Base-by-base conservation (phyloP, 2,329 filamentous ascomycete genomes). In the Curvularia spicifera region DNA sequence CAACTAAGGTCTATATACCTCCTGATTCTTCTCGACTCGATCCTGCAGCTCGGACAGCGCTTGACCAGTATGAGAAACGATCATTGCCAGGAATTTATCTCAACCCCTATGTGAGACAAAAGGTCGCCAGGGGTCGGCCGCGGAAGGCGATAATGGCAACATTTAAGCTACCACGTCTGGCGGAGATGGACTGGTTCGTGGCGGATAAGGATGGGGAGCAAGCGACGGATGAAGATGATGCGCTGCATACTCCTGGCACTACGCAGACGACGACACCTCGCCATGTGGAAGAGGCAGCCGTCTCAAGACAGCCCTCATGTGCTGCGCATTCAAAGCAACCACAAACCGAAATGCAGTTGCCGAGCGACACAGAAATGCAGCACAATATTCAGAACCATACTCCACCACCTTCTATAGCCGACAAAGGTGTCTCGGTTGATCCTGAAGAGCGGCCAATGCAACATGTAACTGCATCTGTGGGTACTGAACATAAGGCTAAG, bases 71-170 rank as follows among this genome's bases (percentile, higher is more conserved):
- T n/a, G 58, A 70, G 26, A 62, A 65, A n/a, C 71, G 71, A 28
- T 51, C 65, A 8, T 60, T 64, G 4, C 72, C 78, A 35, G 79
- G 79, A 0, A 52, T 82, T 0, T 81, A 80, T 58, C 68, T 82
- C 51, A 78, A 82, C 56, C 79, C 79, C n/a, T 78, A 77, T 24
- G 78, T 78, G 15, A 79, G 77, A n/a, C 68, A 56, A 45, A 74
- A 64, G 57, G 66, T 66, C 59, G 64, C 40, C 24, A 68, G 71
- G 40, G 81, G 81, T 24, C 73, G 80, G 28, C 80, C 79, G 8
- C 71, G 70, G 15, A 81, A 78, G 54, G 76, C 78, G 8, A 68
- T 78, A 22, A 76, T 83, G 28, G 78, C 74, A 6, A 77, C 80
- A 0, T 73, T 82, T 64, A 81, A 77, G 54, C 73, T 73, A 13